phyloP scores from a whole-genome alignment of 2,329 filamentous ascomycete species.

The Trichoderma aggressivum region DNA sequence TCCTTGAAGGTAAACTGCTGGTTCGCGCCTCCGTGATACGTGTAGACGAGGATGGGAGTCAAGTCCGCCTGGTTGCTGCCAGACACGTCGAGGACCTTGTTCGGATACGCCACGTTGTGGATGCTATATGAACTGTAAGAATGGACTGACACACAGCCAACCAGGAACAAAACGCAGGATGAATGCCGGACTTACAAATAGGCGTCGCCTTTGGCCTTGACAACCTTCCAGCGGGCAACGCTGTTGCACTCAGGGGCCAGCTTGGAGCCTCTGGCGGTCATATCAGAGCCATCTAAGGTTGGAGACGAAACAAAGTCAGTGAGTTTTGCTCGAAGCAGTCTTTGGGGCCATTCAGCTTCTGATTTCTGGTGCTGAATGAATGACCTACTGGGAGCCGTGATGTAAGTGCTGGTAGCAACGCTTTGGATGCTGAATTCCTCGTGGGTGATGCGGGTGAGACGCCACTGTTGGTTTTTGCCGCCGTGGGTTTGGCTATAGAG shows the following conservation, averaged over 20 bases:
- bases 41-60: constrained; percentile 5
- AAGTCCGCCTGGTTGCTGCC: not conserved
- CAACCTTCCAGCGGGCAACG: not conserved
- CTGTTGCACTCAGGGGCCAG: not conserved
- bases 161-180: too few relatives aligned
- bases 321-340: not conserved
- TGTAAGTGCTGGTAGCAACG: not conserved
- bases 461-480: constrained; percentile 9
- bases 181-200: not conserved
- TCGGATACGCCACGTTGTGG: not conserved
- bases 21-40: not conserved
- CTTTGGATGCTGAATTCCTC: constrained; percentile 3
- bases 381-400: not conserved
- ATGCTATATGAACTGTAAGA: not conserved
- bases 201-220: not conserved
- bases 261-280: not conserved
- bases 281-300: not conserved
- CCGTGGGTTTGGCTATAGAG: not conserved
- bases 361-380: not conserved
- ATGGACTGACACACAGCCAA: not conserved
- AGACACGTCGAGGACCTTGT: not conserved
- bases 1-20: not conserved
- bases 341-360: too few relatives aligned
- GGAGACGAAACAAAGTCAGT: not conserved
- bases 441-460: not conserved